Evolutionary conservation across 1,139 yeast genomes (phyloP), one percentile per base, ranked within the genome.

Genomic region (Blastobotrys malaysiensis): DNA sequence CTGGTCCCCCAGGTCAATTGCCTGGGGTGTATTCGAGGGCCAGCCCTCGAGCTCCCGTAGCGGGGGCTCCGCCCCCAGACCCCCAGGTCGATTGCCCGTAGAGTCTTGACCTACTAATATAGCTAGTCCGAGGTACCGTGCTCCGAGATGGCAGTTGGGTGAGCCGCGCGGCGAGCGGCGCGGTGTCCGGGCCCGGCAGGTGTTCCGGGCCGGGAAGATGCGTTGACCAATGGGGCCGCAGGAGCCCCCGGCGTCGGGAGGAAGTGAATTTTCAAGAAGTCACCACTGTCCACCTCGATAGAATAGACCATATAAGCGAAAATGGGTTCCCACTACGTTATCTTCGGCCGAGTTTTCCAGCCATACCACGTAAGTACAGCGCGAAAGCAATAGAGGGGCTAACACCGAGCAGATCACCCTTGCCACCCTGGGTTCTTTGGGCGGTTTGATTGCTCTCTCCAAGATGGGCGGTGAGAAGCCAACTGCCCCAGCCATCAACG

Each of bases 261-360:
- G 14, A 43, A 19, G 45, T 18, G 45, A 43, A 20, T 19, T 19
- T 19, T 43, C 22, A 43, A 16, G 21, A 20, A 43, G 18, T 9
- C 21, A 19, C 24, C 45, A 43, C 22, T 43, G 22, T 9, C 21
- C 45, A 43, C 13, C 22, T 43, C 9, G 21, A 43, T 20, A 43
- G 45, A 18, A 43, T 20, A 43, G 47, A 45, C 24, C 14, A 20
- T 26, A 26, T 26, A 31, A 31, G 7, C 16, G 16, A 31, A 22
- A 43, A 86, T 88, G 96, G 95, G 87, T 74, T 82, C 88, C 67
- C 87, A 88, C 69, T 88, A 88, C 77, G 77, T 76, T 57, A 83
- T 88, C 65, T 76, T 87, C 65, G 96, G 96, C 58, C 85, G 78
- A 78, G 71, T 86, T 59, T 81, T 87, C 66, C 88, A 80, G 67